phyloP scores from a whole-genome alignment of 805 yeast species.

The Lipomyces oligophaga region DNA sequence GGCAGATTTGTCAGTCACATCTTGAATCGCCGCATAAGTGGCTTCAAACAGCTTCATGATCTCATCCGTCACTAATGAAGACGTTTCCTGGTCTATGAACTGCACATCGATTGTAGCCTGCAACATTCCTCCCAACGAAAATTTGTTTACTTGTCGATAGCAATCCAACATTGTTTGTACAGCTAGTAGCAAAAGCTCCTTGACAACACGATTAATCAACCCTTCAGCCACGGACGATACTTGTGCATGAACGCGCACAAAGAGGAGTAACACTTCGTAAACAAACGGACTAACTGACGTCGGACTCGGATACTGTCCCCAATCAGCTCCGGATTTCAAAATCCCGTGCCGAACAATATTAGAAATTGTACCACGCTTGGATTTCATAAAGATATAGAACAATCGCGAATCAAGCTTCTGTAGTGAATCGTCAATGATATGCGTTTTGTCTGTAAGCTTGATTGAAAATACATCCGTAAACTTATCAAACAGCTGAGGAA shows the following conservation, averaged over 20 bases:
- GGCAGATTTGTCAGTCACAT: conserved; percentile 18
- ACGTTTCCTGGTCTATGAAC: conserved; percentile 40
- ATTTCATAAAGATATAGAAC: conserved; percentile 51
- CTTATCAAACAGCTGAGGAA: conserved; percentile 48
- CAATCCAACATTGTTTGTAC: conserved; percentile 40
- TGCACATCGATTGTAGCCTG: conserved; percentile 55
- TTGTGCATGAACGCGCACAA: conserved; percentile 52
- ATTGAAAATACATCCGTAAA: conserved; percentile 53
- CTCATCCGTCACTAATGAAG: conserved; percentile 17
- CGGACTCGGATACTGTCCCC: conserved; percentile 40
- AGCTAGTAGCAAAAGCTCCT: conserved; percentile 44
- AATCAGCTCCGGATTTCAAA: conserved; percentile 38
- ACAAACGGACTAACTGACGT: conserved; percentile 46
- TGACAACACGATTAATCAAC: conserved; percentile 45
- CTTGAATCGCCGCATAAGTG: conserved; percentile 26
- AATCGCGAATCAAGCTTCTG: conserved; percentile 51
- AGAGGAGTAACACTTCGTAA: conserved; percentile 47
- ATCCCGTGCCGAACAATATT: conserved; percentile 44
- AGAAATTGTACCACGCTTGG: conserved; percentile 44
- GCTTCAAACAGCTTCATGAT: conserved; percentile 17
- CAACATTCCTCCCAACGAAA: conserved; percentile 47
- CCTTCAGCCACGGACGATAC: conserved; percentile 49
- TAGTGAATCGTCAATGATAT: conserved; percentile 46
- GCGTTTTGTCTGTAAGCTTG: conserved; percentile 42
- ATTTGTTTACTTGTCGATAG: conserved; percentile 44